phyloP scores from a whole-genome alignment of 805 yeast genomes.

The Jamesozyma hellenica region DNA sequence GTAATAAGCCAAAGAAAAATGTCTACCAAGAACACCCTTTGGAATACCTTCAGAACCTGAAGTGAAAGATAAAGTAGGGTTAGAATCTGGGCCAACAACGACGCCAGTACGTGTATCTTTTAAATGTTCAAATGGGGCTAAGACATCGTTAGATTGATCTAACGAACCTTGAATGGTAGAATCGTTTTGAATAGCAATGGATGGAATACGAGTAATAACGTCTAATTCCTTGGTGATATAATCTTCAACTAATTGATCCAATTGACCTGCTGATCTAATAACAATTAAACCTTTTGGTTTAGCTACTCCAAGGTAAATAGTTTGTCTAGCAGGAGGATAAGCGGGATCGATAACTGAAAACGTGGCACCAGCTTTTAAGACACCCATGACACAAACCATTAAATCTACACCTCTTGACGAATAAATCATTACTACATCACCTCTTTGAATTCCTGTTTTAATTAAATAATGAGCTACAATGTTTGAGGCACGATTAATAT shows the following conservation, averaged over 20 bases:
- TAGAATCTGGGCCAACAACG: constrained; percentile 92
- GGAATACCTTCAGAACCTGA: constrained; percentile 98
- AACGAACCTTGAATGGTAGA: constrained; percentile 56
- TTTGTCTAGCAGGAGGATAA: constrained; percentile 96
- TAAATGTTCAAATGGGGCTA: constrained; percentile 37
- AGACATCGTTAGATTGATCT: constrained; percentile 36
- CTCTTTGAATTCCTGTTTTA: constrained; percentile 69
- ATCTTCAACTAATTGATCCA: constrained; percentile 68
- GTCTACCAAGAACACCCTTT: constrained; percentile 97
- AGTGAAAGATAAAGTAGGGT: constrained; percentile 93
- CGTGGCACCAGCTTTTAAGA: constrained; percentile 95
- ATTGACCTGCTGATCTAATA: constrained; percentile 77
- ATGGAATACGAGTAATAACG: constrained; percentile 65
- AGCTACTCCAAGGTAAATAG: constrained; percentile 84
- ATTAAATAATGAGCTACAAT: constrained; percentile 84
- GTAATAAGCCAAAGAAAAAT: constrained; percentile 90
- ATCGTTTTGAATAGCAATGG: constrained; percentile 64
- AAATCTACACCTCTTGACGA: constrained; percentile 96
- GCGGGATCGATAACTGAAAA: constrained; percentile 98
- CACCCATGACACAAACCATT: constrained; percentile 96
- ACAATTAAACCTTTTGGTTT: constrained; percentile 86
- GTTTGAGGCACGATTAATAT: constrained; percentile 88
- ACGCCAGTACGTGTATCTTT: constrained; percentile 69
- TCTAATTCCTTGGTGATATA: constrained; percentile 65
- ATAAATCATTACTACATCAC: constrained; percentile 95